These are phyloP conservation scores for Lyophyllum shimeji DNA, from an alignment of 768 basidiomycete species.

Conservation along the genomic window DNA sequence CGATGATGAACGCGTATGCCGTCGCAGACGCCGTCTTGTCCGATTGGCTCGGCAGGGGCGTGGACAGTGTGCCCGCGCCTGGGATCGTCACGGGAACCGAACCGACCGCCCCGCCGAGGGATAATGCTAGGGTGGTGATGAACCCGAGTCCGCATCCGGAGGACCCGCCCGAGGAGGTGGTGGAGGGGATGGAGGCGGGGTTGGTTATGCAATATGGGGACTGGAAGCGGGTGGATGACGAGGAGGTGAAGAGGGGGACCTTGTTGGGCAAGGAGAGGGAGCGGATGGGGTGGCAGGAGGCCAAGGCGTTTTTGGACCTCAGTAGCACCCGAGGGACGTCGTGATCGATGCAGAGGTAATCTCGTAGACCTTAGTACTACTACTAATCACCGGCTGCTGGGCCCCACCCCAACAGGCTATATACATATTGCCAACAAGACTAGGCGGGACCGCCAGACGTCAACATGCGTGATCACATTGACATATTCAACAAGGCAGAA, in stretches of 20 bases:
- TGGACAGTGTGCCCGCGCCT: constrained; percentile 8
- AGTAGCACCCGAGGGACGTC: neutral
- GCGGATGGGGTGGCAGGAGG: constrained; percentile 71
- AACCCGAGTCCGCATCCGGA: constrained; percentile 42
- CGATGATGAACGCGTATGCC: constrained; percentile 90
- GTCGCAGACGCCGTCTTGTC: constrained; percentile 70
- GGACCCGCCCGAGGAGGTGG: constrained; percentile 47
- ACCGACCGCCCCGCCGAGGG: constrained; percentile 7
- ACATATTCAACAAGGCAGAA: neutral
- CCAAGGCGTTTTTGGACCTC: constrained; percentile 26
- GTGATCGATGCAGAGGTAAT: neutral
- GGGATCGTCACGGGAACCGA: constrained; percentile 1
- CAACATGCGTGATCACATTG: neutral
- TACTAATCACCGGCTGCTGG: no score
- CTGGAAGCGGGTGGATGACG: constrained; percentile 75
- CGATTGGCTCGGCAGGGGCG: constrained; percentile 40
- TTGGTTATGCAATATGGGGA: constrained; percentile 62
- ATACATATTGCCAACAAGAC: no score
- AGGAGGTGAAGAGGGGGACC: constrained; percentile 65
- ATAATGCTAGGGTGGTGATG: constrained; percentile 24
- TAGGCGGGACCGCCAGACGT: no score
- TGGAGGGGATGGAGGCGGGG: constrained; percentile 37
- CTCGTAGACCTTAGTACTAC: no score
- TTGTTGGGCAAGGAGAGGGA: constrained; percentile 69
- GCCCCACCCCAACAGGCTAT: no score